Evolutionary conservation across 495 filamentous ascomycete genomes (phyloP), one percentile per base, ranked within the genome.

Genomic region (Aspergillus bridgeri): DNA sequence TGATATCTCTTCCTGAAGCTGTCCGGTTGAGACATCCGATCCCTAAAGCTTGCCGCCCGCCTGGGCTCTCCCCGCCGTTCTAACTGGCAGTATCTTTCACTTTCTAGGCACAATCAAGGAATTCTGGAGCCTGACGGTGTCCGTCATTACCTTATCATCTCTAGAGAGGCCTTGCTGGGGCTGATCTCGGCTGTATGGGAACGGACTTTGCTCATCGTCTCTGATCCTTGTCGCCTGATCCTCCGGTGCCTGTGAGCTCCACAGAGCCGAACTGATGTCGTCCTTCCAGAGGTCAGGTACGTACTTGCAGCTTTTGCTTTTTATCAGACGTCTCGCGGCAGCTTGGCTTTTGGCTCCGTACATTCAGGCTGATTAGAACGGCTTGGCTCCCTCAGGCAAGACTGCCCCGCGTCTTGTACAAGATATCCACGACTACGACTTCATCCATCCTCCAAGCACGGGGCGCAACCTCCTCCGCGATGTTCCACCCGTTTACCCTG

Each of bases 401-500:
- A 83, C 81, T 59, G 80, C 83, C 50, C 86, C 85, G 9, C 80
- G 81, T 48, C 75, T 89, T 51, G 69, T 82, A 45, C 68, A 82
- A 56, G 86, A 87, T 66, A 72, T 89, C 47, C 56, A 74, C 21
- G 60, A 68, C 27, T 86, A 86, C 62, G 83, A 89, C 60, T 79
- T 83, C 21, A 69, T 72, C 20, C 69, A 80, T 53, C 75, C 75
- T 23, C 66, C 74, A 54, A 64, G 61, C 18, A 75, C 69, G 21
- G 77, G 75, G 46, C 76, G 72, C 48, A 86, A 86, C 64, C 56
- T 83, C 20, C 80, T 87, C 49, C 74, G 79, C 15, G 69, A 82
- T 50, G 67, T 78, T 6, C 80, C 83, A 22, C 76, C 73, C 2
- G 73, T 80, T 18, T 77, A 69, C 49, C 60, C 69, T 19, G 68